These are phyloP conservation scores for Dalechampia spathulata DNA, from an alignment of 441 rosid genomes.

Conservation along the genomic window DNA sequence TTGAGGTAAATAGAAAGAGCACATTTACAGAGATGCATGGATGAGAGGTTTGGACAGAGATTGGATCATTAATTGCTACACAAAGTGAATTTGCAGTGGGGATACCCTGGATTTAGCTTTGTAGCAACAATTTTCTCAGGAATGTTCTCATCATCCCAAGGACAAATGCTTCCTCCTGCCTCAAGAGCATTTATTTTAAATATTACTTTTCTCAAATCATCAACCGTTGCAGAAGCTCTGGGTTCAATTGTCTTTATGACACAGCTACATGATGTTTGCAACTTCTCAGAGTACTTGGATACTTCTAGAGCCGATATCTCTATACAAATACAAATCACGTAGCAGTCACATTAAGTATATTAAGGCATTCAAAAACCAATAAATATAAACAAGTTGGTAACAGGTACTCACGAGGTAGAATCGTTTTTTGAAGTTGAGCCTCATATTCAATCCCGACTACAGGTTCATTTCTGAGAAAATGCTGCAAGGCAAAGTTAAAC, in stretches of 20 bases:
- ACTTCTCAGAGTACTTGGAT: conserved; percentile 68
- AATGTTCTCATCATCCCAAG: conserved; percentile 88
- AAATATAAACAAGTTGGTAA: conserved; percentile 2
- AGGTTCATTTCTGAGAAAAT: conserved; percentile 88
- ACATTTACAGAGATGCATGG: not conserved
- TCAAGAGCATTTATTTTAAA: conserved; percentile 50
- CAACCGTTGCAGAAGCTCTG: conserved; percentile 57
- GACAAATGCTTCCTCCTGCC: conserved; percentile 50
- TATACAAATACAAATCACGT: conserved; percentile 24
- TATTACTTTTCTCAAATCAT: conserved; percentile 50
- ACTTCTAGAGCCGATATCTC: conserved; percentile 79
- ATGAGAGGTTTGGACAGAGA: not conserved
- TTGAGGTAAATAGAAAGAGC: not conserved
- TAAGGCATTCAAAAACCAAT: conserved; percentile 10
- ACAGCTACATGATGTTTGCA: conserved; percentile 65
- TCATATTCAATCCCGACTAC: conserved; percentile 89
- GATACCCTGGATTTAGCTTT: conserved; percentile 81
- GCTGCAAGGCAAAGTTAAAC: conserved; percentile 43
- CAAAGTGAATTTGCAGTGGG: conserved; percentile 6
- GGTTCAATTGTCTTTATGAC: conserved; percentile 90
- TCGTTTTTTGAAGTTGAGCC: conserved; percentile 87
- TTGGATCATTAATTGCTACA: not conserved
- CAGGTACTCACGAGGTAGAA: conserved; percentile 76
- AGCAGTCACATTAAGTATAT: conserved; percentile 9
- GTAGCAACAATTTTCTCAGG: conserved; percentile 76